These are phyloP conservation scores for Rhypophila decipiens DNA, from an alignment of 495 filamentous ascomycete species.

Conservation along the genomic window DNA sequence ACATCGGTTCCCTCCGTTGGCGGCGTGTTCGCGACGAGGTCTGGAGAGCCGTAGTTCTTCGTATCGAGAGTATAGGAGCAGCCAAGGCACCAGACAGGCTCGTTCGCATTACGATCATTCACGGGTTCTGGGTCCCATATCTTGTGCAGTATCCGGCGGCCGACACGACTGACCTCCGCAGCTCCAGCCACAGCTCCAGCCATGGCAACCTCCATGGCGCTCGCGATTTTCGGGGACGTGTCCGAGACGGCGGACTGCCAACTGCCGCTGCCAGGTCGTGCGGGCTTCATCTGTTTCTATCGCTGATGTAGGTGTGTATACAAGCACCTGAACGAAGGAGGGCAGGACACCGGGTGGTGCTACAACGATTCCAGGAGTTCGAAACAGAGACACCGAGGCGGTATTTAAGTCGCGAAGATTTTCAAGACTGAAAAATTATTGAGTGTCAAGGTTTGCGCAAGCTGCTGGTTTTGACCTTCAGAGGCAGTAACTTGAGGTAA, in stretches of 20 bases:
- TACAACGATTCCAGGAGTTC: no score
- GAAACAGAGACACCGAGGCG: no score
- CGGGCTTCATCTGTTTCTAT: constrained; percentile 11
- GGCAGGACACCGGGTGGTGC: no score
- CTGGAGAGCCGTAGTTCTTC: constrained; percentile 16
- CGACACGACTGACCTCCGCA: constrained; percentile 28
- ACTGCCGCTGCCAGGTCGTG: constrained; percentile 15
- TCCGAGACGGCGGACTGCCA: constrained; percentile 24
- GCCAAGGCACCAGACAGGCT: constrained; percentile 85
- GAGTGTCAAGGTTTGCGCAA: no score
- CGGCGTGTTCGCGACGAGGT: constrained; percentile 19
- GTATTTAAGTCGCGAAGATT: no score
- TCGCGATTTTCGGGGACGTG: constrained; percentile 22
- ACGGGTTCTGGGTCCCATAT: constrained; percentile 93
- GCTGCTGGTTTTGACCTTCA: no score
- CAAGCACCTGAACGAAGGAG: no score
- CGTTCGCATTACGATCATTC: constrained; percentile 64
- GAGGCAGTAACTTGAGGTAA: no score
- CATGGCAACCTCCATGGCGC: constrained; percentile 38
- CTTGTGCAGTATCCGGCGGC: constrained; percentile 79
- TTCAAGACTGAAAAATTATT: no score
- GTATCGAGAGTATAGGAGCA: constrained; percentile 56
- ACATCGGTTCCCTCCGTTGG: constrained; percentile 7
- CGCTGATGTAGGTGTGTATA: neutral
- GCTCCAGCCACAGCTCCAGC: constrained; percentile 28